A percentile compares a stretch with the other conserved stretches of the same genome.
These are phyloP conservation scores for Debaryomyces singareniensis DNA, from an alignment of 1,139 yeast species.

Conservation along the genomic window DNA sequence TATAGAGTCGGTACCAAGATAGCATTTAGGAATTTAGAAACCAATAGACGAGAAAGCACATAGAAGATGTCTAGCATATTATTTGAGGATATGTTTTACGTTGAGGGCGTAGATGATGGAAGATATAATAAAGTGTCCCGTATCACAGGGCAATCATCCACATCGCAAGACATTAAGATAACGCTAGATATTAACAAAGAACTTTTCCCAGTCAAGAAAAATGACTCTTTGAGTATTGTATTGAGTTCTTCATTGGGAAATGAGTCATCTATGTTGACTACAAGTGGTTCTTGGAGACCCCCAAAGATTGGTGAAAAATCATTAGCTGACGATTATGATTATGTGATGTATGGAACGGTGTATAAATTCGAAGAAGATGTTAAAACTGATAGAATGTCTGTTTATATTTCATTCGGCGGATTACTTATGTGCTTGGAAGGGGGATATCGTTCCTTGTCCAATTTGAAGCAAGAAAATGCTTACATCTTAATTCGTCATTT, in stretches of 20 bases:
- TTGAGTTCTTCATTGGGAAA: constrained; percentile 74
- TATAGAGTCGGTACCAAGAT: too few species aligned
- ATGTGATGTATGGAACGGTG: constrained; percentile 97
- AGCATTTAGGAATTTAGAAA: too few species aligned
- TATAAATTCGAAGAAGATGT: constrained; percentile 91
- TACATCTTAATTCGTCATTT: constrained; percentile 81
- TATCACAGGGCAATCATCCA: constrained; percentile 80
- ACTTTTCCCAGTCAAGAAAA: constrained; percentile 75
- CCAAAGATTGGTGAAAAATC: constrained; percentile 80
- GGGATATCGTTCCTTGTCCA: constrained; percentile 80
- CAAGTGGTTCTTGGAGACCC: constrained; percentile 85
- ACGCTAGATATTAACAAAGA: constrained; percentile 91
- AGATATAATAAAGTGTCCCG: constrained; percentile 92
- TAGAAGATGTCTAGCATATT: constrained; percentile 66
- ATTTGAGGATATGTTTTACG: constrained; percentile 89
- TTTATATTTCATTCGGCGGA: constrained; percentile 95
- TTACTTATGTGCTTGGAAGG: constrained; percentile 92
- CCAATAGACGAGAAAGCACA: background rate
- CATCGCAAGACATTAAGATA: constrained; percentile 75
- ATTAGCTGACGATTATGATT: constrained; percentile 94
- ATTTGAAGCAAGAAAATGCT: constrained; percentile 89
- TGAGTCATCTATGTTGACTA: constrained; percentile 45
- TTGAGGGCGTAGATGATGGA: constrained; percentile 80
- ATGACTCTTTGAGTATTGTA: constrained; percentile 83
- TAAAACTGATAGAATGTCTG: constrained; percentile 70